Evolutionary conservation across 306 rosid species (phyloP), one percentile per base, ranked within the genome.

Genomic region (Cyamopsis tetragonoloba): DNA sequence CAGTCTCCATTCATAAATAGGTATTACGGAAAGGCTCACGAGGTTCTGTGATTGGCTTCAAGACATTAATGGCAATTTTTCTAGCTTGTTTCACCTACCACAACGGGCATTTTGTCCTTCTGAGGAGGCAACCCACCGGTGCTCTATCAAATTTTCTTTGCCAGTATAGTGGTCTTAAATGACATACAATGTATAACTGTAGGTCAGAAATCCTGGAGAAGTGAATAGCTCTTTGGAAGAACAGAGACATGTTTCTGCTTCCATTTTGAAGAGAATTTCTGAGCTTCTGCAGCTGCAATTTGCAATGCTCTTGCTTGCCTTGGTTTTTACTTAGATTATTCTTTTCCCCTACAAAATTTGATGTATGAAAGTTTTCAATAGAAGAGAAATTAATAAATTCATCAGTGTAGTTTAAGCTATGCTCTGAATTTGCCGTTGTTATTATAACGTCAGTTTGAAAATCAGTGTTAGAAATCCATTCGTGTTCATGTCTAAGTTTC

Each of bases 21-120:
- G 85, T 91, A 88, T 61, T 88, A 86, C 0, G 97, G 97, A 58
- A 91, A 84, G 79, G 97, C 95, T 77, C 97, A 91, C 3, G 90
- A 86, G 77, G 78, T 91, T 70, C 87, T 91, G 71, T 86, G 78
- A 91, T 71, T 49, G 60, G 60, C 18, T 57, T 30, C 60, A 32
- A 17, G 44, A n/a, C 38, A 32, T 28, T 3, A n/a, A 66, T 54
- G 66, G 13, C 49, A 3, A 58, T 17, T 15, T 55, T 55, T 39
- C 59, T 30, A 61, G 81, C 55, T 42, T 26, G n/a, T 34, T 56
- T 24, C 28, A 64, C 69, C 69, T 44, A 44, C 68, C 53, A 51
- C 51, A 51, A 9, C 48, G 22, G 20, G 54, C 42, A 24, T 54
- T 55, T 38, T 58, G 27, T 65, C 63, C 4, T 32, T n/a, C 65